phyloP scores from a whole-genome alignment of 805 yeast genomes.

The Blastobotrys chiropterorum region DNA sequence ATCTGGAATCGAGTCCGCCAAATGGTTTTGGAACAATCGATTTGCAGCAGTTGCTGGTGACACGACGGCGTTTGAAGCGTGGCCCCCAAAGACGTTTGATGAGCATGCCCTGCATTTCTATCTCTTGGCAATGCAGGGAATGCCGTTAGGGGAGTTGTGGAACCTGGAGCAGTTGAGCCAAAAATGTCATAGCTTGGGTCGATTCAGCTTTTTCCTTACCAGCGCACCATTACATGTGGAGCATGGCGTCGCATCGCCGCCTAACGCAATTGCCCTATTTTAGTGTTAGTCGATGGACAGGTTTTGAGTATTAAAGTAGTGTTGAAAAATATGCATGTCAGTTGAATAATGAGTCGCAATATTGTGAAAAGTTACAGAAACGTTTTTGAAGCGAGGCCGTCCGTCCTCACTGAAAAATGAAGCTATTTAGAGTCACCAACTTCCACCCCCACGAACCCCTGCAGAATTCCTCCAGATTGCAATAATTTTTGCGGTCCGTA shows the following conservation, averaged over 20 bases:
- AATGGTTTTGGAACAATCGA: constrained; percentile 27
- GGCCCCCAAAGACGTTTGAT: constrained; percentile 12
- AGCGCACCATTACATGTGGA: constrained; percentile 30
- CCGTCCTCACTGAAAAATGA: too few relatives aligned
- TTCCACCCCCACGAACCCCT: too few relatives aligned
- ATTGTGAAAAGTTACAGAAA: too few relatives aligned
- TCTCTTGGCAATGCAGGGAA: constrained; percentile 31
- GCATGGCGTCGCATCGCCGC: constrained; percentile 33
- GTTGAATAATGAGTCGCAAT: too few relatives aligned
- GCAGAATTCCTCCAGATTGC: too few relatives aligned
- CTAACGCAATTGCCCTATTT: constrained; percentile 42
- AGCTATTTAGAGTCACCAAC: too few relatives aligned
- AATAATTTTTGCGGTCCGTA: too few relatives aligned
- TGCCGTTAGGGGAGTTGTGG: constrained; percentile 32
- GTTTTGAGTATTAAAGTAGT: too few relatives aligned
- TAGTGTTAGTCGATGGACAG: too few relatives aligned
- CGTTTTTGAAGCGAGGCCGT: too few relatives aligned
- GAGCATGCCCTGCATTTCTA: constrained; percentile 10
- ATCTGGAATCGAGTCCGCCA: constrained; percentile 24
- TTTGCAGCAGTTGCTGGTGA: constrained; percentile 30
- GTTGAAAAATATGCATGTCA: too few relatives aligned
- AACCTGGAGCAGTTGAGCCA: constrained; percentile 29
- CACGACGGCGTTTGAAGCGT: constrained; percentile 26
- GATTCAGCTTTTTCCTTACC: constrained; percentile 30
- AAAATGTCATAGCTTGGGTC: constrained; percentile 22